phyloP scores from a whole-genome alignment of 2,329 filamentous ascomycete genomes.

The Alternaria solani region DNA sequence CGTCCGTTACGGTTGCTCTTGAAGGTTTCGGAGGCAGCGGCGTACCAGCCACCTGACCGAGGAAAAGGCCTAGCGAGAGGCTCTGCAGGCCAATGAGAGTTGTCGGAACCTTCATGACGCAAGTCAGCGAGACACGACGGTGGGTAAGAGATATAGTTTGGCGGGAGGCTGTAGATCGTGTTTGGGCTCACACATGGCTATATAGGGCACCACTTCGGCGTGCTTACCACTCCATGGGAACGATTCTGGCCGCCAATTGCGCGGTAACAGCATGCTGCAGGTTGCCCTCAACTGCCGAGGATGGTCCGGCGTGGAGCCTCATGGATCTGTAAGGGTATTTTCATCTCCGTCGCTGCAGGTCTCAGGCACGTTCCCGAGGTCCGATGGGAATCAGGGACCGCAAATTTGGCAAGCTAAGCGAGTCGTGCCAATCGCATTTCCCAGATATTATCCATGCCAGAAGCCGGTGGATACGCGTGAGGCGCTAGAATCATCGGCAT shows the following conservation, averaged over 20 bases:
- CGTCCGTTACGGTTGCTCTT: slow-evolving; percentile 10
- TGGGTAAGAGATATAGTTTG: slow-evolving; percentile 14
- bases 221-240: not conserved
- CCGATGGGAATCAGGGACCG: slow-evolving; percentile 6
- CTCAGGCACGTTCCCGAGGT: not conserved
- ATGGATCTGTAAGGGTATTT: slow-evolving; percentile 9
- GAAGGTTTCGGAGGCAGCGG: slow-evolving; percentile 17
- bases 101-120: slow-evolving; percentile 19
- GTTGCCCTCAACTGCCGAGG: slow-evolving; percentile 12
- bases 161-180: slow-evolving; percentile 13
- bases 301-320: slow-evolving; percentile 13
- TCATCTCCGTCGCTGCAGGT: slow-evolving; percentile 22
- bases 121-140: slow-evolving; percentile 6
- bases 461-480: not conserved
- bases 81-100: slow-evolving; percentile 10
- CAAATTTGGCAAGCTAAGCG: slow-evolving; percentile 3
- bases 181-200: slow-evolving; percentile 13
- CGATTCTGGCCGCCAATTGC: slow-evolving; percentile 17
- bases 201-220: slow-evolving; percentile 13
- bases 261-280: not conserved
- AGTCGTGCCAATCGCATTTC: slow-evolving; percentile 5
- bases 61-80: slow-evolving; percentile 14
- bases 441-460: not conserved
- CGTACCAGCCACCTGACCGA: slow-evolving; percentile 14
- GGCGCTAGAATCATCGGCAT: slow-evolving; percentile 2